Conservation (phyloP, 306 rosid genomes). For the Rubus idaeus region DNA sequence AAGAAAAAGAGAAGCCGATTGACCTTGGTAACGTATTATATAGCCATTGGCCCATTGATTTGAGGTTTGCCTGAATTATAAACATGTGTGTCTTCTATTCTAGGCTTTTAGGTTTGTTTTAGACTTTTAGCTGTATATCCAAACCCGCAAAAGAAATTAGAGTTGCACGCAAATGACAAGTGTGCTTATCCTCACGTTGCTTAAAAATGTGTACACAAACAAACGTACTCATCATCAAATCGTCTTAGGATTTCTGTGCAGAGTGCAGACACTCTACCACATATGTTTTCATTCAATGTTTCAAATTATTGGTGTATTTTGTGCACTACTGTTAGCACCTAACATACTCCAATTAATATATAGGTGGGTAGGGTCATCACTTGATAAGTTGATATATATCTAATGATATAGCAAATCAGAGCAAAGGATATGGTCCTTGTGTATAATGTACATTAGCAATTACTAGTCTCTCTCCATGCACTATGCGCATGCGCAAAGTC, state of each 20-base stretch:
- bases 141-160: neutral
- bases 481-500: too few species aligned
- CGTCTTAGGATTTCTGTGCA: neutral
- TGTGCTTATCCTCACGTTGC: neutral
- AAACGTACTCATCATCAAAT: neutral
- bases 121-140: neutral
- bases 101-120: neutral
- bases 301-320: neutral
- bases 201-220: neutral
- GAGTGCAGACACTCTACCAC: neutral
- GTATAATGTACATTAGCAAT: neutral
- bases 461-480: too few species aligned
- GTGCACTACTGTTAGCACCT: neutral
- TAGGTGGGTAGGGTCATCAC: neutral
- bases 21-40: too few species aligned
- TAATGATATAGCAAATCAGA: neutral
- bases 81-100: neutral
- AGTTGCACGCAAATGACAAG: neutral
- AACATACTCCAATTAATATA: neutral
- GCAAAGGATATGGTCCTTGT: neutral
- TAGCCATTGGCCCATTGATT: neutral
- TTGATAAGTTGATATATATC: neutral
- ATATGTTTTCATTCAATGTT: slow-evolving; percentile 1
- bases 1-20: too few species aligned
- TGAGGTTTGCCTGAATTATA: neutral